Percentiles rank a stretch among this genome's conserved stretches.
phyloP scores from a whole-genome alignment of 2,329 filamentous ascomycete genomes.

The Colletotrichum musae region DNA sequence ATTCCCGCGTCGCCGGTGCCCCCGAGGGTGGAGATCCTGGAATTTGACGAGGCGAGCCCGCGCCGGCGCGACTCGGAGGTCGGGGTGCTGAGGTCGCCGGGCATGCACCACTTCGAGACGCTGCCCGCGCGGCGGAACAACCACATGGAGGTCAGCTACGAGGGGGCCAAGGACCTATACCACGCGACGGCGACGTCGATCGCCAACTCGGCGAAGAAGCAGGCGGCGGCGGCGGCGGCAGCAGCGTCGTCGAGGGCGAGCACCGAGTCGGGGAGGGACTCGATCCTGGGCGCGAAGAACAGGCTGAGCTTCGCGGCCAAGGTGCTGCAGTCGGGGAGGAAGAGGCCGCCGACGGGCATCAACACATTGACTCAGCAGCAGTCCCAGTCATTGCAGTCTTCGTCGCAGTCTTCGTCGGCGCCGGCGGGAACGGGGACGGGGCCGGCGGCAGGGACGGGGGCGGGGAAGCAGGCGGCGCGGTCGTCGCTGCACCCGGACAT shows the following conservation, averaged over 20 bases:
- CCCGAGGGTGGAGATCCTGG: constrained; percentile 29
- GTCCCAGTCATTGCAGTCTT: background rate
- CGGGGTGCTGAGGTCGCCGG: constrained; percentile 34
- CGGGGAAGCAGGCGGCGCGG: background rate
- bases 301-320: constrained; percentile 38
- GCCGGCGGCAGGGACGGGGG: too few relatives aligned
- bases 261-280: constrained; percentile 17
- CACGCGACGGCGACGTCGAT: constrained; percentile 45
- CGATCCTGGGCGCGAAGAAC: constrained; percentile 15
- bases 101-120: constrained; percentile 43
- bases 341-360: constrained; percentile 36
- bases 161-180: constrained; percentile 45
- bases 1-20: constrained; percentile 39
- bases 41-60: constrained; percentile 32
- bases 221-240: background rate
- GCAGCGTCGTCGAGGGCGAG: constrained; percentile 8
- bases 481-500: constrained; percentile 10
- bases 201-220: constrained; percentile 36
- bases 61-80: constrained; percentile 39
- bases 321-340: constrained; percentile 37
- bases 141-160: constrained; percentile 40
- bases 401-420: background rate
- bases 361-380: constrained; percentile 13
- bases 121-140: constrained; percentile 39
- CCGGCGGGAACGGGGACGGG: too few relatives aligned